Percentiles rank a stretch among this genome's conserved stretches.
These are phyloP conservation scores for Ophiocordyceps sinensis DNA, from an alignment of 2,329 filamentous ascomycete species.

Conservation along the genomic window DNA sequence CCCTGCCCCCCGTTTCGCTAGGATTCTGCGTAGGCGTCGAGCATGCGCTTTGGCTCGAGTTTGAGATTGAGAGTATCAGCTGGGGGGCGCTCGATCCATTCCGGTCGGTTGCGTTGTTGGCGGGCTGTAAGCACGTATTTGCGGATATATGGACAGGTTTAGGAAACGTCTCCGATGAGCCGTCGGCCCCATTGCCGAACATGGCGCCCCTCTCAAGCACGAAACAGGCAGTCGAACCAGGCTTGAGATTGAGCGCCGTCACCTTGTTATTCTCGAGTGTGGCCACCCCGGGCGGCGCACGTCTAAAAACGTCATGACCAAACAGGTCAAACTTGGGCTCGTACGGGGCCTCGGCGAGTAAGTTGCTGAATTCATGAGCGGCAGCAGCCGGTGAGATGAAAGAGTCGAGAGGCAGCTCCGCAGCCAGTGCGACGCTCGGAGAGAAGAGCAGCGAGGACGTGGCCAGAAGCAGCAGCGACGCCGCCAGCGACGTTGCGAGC, in stretches of 20 bases:
- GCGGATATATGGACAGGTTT: slow-evolving; percentile 63
- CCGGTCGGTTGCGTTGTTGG: slow-evolving; percentile 19
- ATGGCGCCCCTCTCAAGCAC: slow-evolving; percentile 15
- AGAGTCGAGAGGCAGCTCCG: not conserved
- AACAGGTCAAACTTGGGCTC: slow-evolving; percentile 47
- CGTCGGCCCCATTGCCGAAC: slow-evolving; percentile 6
- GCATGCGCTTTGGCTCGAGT: slow-evolving; percentile 16
- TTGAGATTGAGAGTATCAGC: slow-evolving; percentile 65
- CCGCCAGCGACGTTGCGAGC: slow-evolving; percentile 50
- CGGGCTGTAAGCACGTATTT: slow-evolving; percentile 67
- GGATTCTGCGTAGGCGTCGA: slow-evolving; percentile 9
- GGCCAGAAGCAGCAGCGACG: slow-evolving; percentile 42
- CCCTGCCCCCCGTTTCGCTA: slow-evolving; percentile 14
- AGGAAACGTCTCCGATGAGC: slow-evolving; percentile 1
- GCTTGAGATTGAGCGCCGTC: slow-evolving; percentile 39
- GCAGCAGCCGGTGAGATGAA: not conserved
- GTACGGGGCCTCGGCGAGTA: slow-evolving; percentile 26
- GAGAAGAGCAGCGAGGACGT: slow-evolving; percentile 44
- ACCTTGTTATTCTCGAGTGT: slow-evolving; percentile 51
- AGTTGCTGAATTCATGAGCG: slow-evolving; percentile 3
- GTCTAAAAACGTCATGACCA: slow-evolving; percentile 48
- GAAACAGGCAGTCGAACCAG: slow-evolving; percentile 42
- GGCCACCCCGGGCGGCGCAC: slow-evolving; percentile 36
- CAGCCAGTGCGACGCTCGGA: slow-evolving; percentile 37
- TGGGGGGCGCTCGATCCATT: slow-evolving; percentile 41